A percentile compares a stretch with the other conserved stretches of the same genome.
Evolutionary conservation across 306 rosid genomes (phyloP).

Genomic region (Begonia fuchsioides): DNA sequence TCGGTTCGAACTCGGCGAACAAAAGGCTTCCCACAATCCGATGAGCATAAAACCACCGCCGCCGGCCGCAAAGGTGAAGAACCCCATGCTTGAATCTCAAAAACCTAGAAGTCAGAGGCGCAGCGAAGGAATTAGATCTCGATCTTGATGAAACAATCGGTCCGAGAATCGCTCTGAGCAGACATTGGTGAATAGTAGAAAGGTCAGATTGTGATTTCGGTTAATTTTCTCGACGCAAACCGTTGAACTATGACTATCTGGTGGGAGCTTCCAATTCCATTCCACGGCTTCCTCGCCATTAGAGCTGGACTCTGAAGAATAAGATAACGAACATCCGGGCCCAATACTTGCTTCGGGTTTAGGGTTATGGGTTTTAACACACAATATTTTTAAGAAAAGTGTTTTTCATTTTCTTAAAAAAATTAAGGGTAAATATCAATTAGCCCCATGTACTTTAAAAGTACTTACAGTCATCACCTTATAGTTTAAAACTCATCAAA

Average conservation of each 20-base stretch:
- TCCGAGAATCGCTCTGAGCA: not conserved
- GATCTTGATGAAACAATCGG: not conserved
- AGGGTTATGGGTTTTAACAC: no score
- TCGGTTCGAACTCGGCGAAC: slow-evolving; percentile 7
- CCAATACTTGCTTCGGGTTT: no score
- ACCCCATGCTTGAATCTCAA: slow-evolving; percentile 25
- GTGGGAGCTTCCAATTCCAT: no score
- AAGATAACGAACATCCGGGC: no score
- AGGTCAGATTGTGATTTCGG: not conserved
- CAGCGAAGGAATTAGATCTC: not conserved
- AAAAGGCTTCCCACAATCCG: slow-evolving; percentile 38
- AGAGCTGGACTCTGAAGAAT: no score
- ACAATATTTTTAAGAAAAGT: no score
- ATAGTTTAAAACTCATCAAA: no score
- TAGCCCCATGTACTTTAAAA: no score
- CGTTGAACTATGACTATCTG: not conserved
- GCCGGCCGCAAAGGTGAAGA: slow-evolving; percentile 32
- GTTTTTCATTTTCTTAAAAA: no score
- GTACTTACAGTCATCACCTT: no score
- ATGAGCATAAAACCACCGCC: slow-evolving; percentile 46
- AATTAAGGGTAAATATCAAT: no score
- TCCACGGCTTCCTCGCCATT: no score
- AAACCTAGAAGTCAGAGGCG: not conserved
- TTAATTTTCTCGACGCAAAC: not conserved
- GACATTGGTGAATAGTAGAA: not conserved